These are phyloP conservation scores for Aspergillus pseudotamarii DNA, from an alignment of 2,329 filamentous ascomycete genomes.

Conservation along the genomic window DNA sequence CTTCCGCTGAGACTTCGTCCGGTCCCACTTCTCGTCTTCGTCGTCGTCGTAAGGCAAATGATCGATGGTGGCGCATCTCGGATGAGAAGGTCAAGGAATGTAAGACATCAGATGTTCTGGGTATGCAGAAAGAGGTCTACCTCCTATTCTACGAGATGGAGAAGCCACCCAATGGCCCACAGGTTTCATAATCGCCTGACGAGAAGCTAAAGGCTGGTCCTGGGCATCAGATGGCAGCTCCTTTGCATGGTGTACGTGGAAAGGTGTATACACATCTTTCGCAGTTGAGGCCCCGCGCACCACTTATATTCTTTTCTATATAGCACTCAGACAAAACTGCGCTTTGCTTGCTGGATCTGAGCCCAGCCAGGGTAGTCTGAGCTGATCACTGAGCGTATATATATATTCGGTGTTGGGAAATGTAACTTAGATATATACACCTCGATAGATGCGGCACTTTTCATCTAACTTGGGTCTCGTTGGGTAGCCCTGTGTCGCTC, in stretches of 20 bases:
- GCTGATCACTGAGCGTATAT: neutral
- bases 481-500: neutral
- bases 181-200: neutral
- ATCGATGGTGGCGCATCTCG: slow-evolving; percentile 96
- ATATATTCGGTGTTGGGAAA: neutral
- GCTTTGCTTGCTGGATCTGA: neutral
- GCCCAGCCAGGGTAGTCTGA: neutral
- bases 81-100: slow-evolving; percentile 96
- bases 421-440: neutral
- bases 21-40: slow-evolving; percentile 46
- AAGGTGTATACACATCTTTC: neutral
- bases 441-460: neutral
- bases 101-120: slow-evolving; percentile 85
- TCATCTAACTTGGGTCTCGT: neutral
- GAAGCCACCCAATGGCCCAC: slow-evolving; percentile 32
- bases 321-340: neutral
- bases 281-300: neutral
- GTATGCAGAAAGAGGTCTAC: slow-evolving; percentile 96
- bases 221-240: neutral
- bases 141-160: slow-evolving; percentile 94
- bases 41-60: slow-evolving; percentile 64
- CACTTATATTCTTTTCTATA: neutral
- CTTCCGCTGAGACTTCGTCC: slow-evolving; percentile 25
- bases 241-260: neutral
- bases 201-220: neutral